These are phyloP conservation scores for Yamadazyma insecticola DNA, from an alignment of 805 yeast species.

Conservation along the genomic window DNA sequence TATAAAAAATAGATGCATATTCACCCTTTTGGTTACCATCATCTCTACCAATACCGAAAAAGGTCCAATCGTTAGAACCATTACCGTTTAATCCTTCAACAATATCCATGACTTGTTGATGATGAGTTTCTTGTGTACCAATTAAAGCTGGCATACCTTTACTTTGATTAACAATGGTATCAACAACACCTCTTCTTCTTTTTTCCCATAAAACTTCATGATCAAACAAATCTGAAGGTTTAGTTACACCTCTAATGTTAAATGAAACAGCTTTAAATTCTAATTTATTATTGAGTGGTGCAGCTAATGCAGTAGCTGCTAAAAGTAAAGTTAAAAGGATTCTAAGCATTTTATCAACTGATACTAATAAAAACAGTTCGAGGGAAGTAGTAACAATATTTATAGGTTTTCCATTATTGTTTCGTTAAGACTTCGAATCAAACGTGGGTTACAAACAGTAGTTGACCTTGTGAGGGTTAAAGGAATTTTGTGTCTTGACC, in stretches of 20 bases:
- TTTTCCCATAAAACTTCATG: constrained; percentile 44
- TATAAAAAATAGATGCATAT: constrained; percentile 44
- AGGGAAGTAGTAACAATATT: too few species aligned
- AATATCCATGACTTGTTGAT: constrained; percentile 36
- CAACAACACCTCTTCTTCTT: constrained; percentile 31
- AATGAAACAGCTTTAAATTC: constrained; percentile 25
- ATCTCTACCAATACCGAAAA: constrained; percentile 46
- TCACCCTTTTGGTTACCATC: constrained; percentile 51
- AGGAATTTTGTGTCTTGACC: too few species aligned
- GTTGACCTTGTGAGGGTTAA: too few species aligned
- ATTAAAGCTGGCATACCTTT: constrained; percentile 26
- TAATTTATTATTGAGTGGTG: constrained; percentile 4
- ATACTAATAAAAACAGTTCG: too few species aligned
- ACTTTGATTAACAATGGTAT: constrained; percentile 6
- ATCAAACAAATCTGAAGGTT: constrained; percentile 12
- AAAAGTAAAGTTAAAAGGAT: not conserved
- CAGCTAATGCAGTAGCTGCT: not conserved
- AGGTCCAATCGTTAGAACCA: constrained; percentile 30
- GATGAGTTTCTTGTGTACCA: constrained; percentile 35
- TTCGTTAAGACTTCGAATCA: too few species aligned
- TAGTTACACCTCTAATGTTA: constrained; percentile 40
- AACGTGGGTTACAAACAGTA: too few species aligned
- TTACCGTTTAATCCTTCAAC: constrained; percentile 31
- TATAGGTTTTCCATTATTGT: too few species aligned
- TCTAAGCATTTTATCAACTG: too few species aligned